Conservation (phyloP, 2,329 filamentous ascomycete genomes). For the Calonectria henricotiae region DNA sequence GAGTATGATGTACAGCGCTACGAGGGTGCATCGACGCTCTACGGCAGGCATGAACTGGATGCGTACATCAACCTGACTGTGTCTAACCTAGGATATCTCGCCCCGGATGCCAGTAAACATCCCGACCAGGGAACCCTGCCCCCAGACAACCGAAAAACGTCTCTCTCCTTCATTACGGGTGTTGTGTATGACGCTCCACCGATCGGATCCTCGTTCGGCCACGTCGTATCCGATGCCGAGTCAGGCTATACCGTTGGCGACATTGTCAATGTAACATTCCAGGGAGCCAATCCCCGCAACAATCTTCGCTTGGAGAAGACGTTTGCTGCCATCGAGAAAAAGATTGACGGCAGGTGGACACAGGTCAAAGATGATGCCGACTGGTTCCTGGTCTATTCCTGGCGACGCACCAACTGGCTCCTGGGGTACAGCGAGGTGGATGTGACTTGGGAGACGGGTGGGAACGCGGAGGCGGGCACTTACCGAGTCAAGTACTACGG, state of each 20-base stretch:
- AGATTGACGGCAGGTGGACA: slow-evolving; percentile 71
- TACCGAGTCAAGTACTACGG: slow-evolving; percentile 91
- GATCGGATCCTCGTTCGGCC: slow-evolving; percentile 79
- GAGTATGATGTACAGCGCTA: slow-evolving; percentile 91
- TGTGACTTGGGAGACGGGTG: slow-evolving; percentile 80
- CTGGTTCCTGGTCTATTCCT: slow-evolving; percentile 87
- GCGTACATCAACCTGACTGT: slow-evolving; percentile 91
- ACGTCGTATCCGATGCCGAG: slow-evolving; percentile 71
- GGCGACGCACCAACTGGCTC: slow-evolving; percentile 80
- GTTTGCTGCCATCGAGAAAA: slow-evolving; percentile 82
- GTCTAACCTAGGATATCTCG: slow-evolving; percentile 67
- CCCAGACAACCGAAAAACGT: slow-evolving; percentile 84
- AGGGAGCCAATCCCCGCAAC: slow-evolving; percentile 92
- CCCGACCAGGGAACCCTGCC: slow-evolving; percentile 74
- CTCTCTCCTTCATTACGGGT: slow-evolving; percentile 84
- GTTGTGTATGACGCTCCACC: slow-evolving; percentile 83
- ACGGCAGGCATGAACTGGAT: slow-evolving; percentile 85
- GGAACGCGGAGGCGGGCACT: slow-evolving; percentile 72
- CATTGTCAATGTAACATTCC: slow-evolving; percentile 78
- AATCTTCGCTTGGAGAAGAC: slow-evolving; percentile 85
- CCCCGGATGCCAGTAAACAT: slow-evolving; percentile 57
- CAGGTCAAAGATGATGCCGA: slow-evolving; percentile 82
- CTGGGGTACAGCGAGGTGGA: slow-evolving; percentile 85
- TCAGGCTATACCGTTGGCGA: slow-evolving; percentile 65
- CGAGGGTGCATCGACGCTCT: slow-evolving; percentile 94